phyloP scores from a whole-genome alignment of 306 rosid species.

The Lathyrus aphaca region DNA sequence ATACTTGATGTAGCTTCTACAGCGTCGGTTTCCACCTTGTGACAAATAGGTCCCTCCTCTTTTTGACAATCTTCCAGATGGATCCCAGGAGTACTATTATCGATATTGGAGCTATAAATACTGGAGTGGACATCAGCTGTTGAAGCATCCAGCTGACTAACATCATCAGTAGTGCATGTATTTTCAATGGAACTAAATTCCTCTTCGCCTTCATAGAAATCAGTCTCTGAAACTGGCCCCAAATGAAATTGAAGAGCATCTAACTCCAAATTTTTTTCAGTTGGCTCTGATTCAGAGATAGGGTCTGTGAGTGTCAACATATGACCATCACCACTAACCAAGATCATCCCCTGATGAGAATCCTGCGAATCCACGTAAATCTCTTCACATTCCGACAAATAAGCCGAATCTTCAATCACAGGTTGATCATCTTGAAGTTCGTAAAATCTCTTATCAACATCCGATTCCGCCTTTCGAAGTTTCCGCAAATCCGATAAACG shows the following conservation, averaged over 20 bases:
- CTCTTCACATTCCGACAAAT: constrained; percentile 60
- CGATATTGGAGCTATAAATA: constrained; percentile 18
- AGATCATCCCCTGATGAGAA: constrained; percentile 66
- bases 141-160: constrained; percentile 53
- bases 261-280: constrained; percentile 64
- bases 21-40: constrained; percentile 47
- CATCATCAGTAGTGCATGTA: constrained; percentile 68
- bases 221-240: constrained; percentile 80
- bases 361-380: constrained; percentile 58
- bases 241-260: constrained; percentile 78
- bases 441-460: constrained; percentile 53
- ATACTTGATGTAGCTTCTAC: constrained; percentile 44
- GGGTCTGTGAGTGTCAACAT: constrained; percentile 83
- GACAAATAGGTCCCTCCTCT: constrained; percentile 48
- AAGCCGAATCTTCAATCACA: constrained; percentile 64
- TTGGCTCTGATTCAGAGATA: constrained; percentile 70
- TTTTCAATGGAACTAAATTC: constrained; percentile 59
- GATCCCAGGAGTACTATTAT: constrained; percentile 30
- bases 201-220: constrained; percentile 64
- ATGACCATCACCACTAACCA: constrained; percentile 93
- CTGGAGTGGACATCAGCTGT: constrained; percentile 36
- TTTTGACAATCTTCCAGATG: constrained; percentile 52
- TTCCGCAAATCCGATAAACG: constrained; percentile 35
- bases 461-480: constrained; percentile 59
- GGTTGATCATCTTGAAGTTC: constrained; percentile 70